Base-by-base conservation (phyloP, 2,329 filamentous ascomycete species). In the Talaromyces sp. region DNA sequence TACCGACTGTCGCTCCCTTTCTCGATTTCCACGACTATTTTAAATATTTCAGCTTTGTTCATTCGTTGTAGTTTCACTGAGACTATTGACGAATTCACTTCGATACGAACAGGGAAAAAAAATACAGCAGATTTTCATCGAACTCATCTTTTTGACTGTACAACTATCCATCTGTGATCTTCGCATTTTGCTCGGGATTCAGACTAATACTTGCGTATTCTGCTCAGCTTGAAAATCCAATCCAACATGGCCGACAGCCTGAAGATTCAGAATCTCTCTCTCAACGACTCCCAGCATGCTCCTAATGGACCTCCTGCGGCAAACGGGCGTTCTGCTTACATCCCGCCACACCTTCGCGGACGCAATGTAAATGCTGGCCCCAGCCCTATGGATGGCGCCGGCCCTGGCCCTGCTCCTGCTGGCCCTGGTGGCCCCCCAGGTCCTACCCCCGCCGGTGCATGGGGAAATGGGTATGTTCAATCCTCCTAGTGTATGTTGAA, bases 221-320 rank as follows among this genome's bases (percentile, higher is more conserved):
- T 51, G 36, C 9, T 31, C 21, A 40, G 39, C 17, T 53, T 40
- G 19, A 55, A 40, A 37, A 21, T 33, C 33, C 19, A 21, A 25
- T 46, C 17, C 53, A 62, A 57, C 22, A 73, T 74, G 72, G 72
- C 72, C 69, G 72, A 74, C 68, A 66, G 70, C 62, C 67, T 74
- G 61, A 71, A 73, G 59, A 73, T 74, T 68, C 71, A 69, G 65
- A 70, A 70, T 65, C 65, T 74, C 53, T 70, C 72, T 64, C 76
- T 87, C 66, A 81, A 83, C 72, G 84, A 87, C 65, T 84, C 82
- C 61, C 80, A 84, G 75, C 83, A 85, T 71, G 83, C 81, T 58
- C 73, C 74, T 69, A 73, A 73, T 63, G 57, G 57, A 31, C 57
- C 51, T 22, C 57, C 57, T 52, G 45, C 57, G 52, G 52, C 57